Evolutionary conservation across 345 rosid species (phyloP).

Genomic region (Populus alba): DNA sequence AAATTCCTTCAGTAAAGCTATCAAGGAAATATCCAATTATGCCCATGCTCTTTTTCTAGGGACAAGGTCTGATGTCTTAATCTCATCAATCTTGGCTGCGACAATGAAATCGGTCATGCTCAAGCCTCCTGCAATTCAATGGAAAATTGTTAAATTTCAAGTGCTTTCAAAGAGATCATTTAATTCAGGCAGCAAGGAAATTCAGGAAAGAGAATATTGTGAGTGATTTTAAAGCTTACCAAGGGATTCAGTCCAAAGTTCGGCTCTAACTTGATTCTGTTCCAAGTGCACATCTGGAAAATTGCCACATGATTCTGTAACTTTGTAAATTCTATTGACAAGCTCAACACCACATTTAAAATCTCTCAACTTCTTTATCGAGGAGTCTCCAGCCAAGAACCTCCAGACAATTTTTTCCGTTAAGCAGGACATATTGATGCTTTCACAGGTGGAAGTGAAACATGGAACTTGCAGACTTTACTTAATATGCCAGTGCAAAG

Average conservation of each 20-base stretch:
- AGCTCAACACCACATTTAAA: conserved; percentile 79
- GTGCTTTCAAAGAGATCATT: not conserved
- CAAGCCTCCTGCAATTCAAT: conserved; percentile 60
- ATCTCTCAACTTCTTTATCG: conserved; percentile 70
- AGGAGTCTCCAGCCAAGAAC: conserved; percentile 88
- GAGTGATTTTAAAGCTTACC: conserved; percentile 32
- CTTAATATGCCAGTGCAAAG: not conserved
- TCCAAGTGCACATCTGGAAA: conserved; percentile 79
- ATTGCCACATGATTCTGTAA: conserved; percentile 59
- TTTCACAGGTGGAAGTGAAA: not conserved
- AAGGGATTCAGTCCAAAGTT: conserved; percentile 70
- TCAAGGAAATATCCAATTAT: conserved; percentile 14
- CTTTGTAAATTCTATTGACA: conserved; percentile 66
- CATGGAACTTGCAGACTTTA: not conserved
- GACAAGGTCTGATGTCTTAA: conserved; percentile 84
- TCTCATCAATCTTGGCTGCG: conserved; percentile 81
- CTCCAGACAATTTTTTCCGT: conserved; percentile 24
- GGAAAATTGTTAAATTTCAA: not conserved
- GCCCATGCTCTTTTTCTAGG: conserved; percentile 86
- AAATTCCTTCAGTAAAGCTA: not conserved
- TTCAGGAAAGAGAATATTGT: not conserved
- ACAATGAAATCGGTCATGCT: conserved; percentile 86
- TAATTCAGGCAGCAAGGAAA: not conserved
- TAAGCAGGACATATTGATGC: not conserved
- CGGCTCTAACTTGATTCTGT: conserved; percentile 77